Evolutionary conservation across 2,329 filamentous ascomycete genomes (phyloP).

Genomic region (Trichoderma oligosporum): DNA sequence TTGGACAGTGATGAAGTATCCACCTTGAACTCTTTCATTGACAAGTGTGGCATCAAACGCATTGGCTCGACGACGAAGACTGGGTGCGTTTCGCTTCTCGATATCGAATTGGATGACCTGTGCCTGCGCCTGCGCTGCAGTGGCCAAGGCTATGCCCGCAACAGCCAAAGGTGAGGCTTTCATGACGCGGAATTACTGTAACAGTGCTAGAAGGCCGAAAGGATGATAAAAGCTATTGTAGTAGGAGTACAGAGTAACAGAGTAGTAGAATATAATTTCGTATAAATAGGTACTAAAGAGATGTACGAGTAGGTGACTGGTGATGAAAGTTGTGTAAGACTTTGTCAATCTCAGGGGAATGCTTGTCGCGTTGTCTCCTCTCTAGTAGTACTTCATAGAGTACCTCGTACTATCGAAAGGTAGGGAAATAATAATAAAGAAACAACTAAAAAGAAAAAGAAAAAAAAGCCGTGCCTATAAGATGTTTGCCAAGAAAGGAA

Average conservation of each 20-base stretch:
- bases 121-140: constrained; percentile 26
- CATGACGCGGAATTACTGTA: constrained; percentile 9
- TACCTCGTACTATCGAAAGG: too few species aligned
- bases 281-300: too few species aligned
- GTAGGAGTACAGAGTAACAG: too few species aligned
- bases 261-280: too few species aligned
- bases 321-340: too few species aligned
- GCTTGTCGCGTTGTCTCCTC: neutral
- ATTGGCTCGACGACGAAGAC: constrained; percentile 37
- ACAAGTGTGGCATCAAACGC: constrained; percentile 43
- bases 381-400: too few species aligned
- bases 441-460: too few species aligned
- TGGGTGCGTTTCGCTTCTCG: constrained; percentile 33
- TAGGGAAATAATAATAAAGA: too few species aligned
- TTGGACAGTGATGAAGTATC: constrained; percentile 54
- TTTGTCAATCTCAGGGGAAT: too few species aligned
- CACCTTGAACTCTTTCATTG: constrained; percentile 44
- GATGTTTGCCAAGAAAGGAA: neutral
- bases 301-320: too few species aligned
- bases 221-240: too few species aligned
- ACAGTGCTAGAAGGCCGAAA: too few species aligned
- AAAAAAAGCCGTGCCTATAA: neutral
- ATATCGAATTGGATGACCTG: constrained; percentile 49
- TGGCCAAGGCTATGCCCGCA: constrained; percentile 17
- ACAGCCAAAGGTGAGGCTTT: constrained; percentile 14